Percentiles rank a stretch among this genome's conserved stretches.
Conservation (phyloP, 441 rosid species). For the Jatropha multifida region DNA sequence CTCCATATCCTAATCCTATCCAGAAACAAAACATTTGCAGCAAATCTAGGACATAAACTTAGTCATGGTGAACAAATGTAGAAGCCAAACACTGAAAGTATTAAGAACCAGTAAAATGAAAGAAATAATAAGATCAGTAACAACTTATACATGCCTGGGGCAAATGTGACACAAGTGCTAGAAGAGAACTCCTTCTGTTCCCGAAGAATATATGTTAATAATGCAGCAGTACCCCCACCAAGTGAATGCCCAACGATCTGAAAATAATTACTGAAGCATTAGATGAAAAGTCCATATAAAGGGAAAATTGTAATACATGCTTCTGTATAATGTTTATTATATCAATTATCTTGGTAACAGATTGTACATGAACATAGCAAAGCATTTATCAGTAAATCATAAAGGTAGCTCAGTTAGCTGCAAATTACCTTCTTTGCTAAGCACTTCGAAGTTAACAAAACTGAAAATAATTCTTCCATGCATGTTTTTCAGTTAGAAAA, state of each 20-base stretch:
- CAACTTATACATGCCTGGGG: slow-evolving; percentile 63
- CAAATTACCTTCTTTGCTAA: too few relatives aligned
- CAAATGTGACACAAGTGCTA: slow-evolving; percentile 82
- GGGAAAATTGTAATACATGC: neutral
- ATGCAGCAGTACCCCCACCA: slow-evolving; percentile 97
- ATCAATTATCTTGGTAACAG: neutral
- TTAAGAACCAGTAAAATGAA: neutral
- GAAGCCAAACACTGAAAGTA: neutral
- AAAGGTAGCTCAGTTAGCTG: too few relatives aligned
- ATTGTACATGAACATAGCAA: neutral
- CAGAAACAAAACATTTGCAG: neutral
- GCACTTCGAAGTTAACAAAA: neutral
- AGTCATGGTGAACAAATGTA: neutral
- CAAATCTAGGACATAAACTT: neutral
- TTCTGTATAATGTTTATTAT: neutral
- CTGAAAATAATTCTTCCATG: neutral
- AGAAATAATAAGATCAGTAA: slow-evolving; percentile 3
- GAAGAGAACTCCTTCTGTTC: slow-evolving; percentile 49
- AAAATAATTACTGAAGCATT: slow-evolving; percentile 59
- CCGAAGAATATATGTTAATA: slow-evolving; percentile 38
- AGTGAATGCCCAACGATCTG: slow-evolving; percentile 86
- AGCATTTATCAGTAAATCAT: neutral
- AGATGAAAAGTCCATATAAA: slow-evolving; percentile 5
- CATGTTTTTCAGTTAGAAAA: too few relatives aligned
- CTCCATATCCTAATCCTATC: neutral